Conservation (phyloP, 805 yeast species). For the Kodamaea neixiangensis region DNA sequence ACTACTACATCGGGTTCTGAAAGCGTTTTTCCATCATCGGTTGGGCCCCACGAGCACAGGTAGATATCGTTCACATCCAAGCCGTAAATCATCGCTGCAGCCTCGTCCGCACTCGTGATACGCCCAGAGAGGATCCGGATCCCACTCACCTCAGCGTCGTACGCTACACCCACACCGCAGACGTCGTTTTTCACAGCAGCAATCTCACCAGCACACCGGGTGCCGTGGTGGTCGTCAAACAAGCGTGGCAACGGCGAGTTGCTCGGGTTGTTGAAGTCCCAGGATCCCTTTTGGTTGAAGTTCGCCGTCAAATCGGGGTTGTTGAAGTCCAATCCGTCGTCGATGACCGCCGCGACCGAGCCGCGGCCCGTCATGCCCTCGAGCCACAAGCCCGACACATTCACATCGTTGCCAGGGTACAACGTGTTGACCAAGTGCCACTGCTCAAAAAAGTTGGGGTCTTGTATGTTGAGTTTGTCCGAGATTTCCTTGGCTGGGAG, state of each 20-base stretch:
- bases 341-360: conserved; percentile 83
- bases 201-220: conserved; percentile 97
- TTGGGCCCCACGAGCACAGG: conserved; percentile 98
- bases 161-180: conserved; percentile 98
- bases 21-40: conserved; percentile 86
- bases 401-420: conserved; percentile 81
- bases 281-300: conserved; percentile 78
- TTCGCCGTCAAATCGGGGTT: conserved; percentile 70
- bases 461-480: conserved; percentile 62
- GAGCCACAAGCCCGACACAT: conserved; percentile 83
- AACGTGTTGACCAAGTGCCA: conserved; percentile 88
- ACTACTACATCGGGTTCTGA: conserved; percentile 83
- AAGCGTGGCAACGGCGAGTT: conserved; percentile 79
- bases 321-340: conserved; percentile 90
- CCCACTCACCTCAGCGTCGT: conserved; percentile 82
- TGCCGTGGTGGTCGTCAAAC: conserved; percentile 88
- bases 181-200: conserved; percentile 84
- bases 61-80: conserved; percentile 87
- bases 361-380: conserved; percentile 80
- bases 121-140: conserved; percentile 82
- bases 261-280: conserved; percentile 84
- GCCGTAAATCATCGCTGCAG: conserved; percentile 79
- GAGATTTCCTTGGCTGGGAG: conserved; percentile 47
- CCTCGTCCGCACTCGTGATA: conserved; percentile 86
- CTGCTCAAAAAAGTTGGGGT: conserved; percentile 81